Conservation (phyloP, 768 basidiomycete genomes). For the Phanerochaete carnosa region DNA sequence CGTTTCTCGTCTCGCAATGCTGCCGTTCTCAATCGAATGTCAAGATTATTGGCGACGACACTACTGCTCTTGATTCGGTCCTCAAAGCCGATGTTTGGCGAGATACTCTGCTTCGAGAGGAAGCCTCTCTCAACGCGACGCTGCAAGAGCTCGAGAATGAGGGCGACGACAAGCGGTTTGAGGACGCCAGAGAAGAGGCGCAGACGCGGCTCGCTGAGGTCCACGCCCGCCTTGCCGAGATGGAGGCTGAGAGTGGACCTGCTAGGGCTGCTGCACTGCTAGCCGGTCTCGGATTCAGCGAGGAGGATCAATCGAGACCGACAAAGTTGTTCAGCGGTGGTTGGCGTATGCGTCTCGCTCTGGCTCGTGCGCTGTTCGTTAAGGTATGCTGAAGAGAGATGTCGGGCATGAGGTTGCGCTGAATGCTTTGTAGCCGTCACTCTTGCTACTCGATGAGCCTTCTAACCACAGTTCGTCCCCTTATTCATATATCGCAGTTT, state of each 20-base stretch:
- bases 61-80: constrained; percentile 87
- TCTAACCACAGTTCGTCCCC: constrained; percentile 84
- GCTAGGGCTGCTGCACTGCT: constrained; percentile 85
- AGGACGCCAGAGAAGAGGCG: constrained; percentile 84
- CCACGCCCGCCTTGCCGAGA: constrained; percentile 88
- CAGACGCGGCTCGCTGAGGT: constrained; percentile 82
- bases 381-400: constrained; percentile 48
- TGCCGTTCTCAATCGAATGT: neutral
- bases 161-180: constrained; percentile 75
- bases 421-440: constrained; percentile 45
- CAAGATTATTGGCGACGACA: constrained; percentile 92
- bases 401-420: constrained; percentile 7
- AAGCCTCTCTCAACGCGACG: constrained; percentile 67
- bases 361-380: constrained; percentile 94
- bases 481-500: neutral
- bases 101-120: constrained; percentile 87
- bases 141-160: constrained; percentile 71
- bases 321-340: constrained; percentile 93
- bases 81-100: constrained; percentile 99
- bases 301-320: constrained; percentile 78
- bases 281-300: constrained; percentile 90
- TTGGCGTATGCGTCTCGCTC: constrained; percentile 96
- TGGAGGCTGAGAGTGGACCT: constrained; percentile 98
- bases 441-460: constrained; percentile 87
- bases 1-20: neutral